Evolutionary conservation across 1,284 basidiomycete genomes (phyloP), one percentile per base, ranked within the genome.

Genomic region (Microbotryum lychnidis-dioicae): DNA sequence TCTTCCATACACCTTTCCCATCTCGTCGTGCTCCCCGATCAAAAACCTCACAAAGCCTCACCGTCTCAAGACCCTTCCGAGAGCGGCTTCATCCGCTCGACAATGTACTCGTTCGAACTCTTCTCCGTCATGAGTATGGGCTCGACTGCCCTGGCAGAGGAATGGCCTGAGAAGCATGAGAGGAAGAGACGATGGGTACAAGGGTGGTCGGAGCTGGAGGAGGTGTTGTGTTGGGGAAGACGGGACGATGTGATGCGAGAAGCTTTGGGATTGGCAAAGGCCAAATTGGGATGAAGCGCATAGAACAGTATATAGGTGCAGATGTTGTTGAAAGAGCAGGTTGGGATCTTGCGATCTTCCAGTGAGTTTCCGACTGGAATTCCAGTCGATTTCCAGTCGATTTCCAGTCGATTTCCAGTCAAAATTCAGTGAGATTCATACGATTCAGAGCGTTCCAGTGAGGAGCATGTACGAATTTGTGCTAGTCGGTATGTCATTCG

Each of bases 121-220:
- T 68, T 68, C 56, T 7, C 51, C 31, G 55, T 68, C 21, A 46
- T 59, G 1, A 10, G n/a, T 7, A 10, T 25, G n/a, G 4, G 33
- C 18, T 56, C 58, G 33, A 23, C 16, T 18, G 42, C 44, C 3
- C 50, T 63, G 18, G 55, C 58, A 29, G 8, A n/a, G 7, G 31
- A 51, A 0, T 69, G 67, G 67, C 67, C 67, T 18, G 67, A 69
- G 31, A 51, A 56, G 20, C 4, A 44, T 8, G 65, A 69, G 53
- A 51, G 67, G 10, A 21, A 56, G n/a, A 49, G 67, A 20, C 18
- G 33, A 29, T 49, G 61, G 56, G 47, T 60, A 0, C 9, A 45
- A 4, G 66, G 66, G 5, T 67, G 64, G 64, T 9, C 27, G 21
- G 65, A 56, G 33, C 23, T 63, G 29, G 54, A 62, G 31, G 14